These are phyloP conservation scores for Clonostachys sp. DNA, from an alignment of 2,329 filamentous ascomycete genomes.

Conservation along the genomic window DNA sequence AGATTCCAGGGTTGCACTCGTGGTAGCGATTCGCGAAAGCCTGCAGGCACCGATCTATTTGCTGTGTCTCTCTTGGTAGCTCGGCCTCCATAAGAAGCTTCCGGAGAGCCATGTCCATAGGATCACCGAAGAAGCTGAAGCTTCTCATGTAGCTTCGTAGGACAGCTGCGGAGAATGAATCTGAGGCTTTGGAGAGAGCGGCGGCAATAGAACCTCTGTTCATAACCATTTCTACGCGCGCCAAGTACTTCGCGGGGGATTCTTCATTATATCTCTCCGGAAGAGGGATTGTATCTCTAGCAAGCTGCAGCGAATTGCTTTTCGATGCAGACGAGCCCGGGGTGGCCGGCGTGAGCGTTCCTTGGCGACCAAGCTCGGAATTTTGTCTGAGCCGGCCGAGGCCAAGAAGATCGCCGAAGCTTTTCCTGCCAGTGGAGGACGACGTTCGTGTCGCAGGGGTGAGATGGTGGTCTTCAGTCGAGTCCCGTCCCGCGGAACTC, in stretches of 20 bases:
- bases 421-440: conserved; percentile 86
- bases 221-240: conserved; percentile 75
- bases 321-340: conserved; percentile 71
- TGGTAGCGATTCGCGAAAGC: conserved; percentile 96
- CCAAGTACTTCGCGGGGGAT: conserved; percentile 83
- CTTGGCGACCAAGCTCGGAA: conserved; percentile 68
- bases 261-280: conserved; percentile 84
- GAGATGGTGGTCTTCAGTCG: conserved; percentile 64
- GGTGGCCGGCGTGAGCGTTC: conserved; percentile 63
- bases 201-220: conserved; percentile 80
- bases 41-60: conserved; percentile 91
- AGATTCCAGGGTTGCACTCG: conserved; percentile 97
- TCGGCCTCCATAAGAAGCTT: conserved; percentile 97
- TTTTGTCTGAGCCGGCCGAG: conserved; percentile 76
- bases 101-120: conserved; percentile 95
- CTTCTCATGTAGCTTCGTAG: conserved; percentile 92
- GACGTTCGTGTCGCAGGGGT: conserved; percentile 71
- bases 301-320: conserved; percentile 76
- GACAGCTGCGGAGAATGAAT: conserved; percentile 78
- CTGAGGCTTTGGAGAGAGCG: conserved; percentile 78
- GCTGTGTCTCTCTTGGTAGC: conserved; percentile 93
- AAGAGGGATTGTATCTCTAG: conserved; percentile 64
- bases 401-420: conserved; percentile 84
- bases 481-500: conserved; percentile 72
- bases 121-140: conserved; percentile 93